These are phyloP conservation scores for Amborella trichopoda DNA, from an alignment of 164 flowering plant genomes.

Conservation along the genomic window DNA sequence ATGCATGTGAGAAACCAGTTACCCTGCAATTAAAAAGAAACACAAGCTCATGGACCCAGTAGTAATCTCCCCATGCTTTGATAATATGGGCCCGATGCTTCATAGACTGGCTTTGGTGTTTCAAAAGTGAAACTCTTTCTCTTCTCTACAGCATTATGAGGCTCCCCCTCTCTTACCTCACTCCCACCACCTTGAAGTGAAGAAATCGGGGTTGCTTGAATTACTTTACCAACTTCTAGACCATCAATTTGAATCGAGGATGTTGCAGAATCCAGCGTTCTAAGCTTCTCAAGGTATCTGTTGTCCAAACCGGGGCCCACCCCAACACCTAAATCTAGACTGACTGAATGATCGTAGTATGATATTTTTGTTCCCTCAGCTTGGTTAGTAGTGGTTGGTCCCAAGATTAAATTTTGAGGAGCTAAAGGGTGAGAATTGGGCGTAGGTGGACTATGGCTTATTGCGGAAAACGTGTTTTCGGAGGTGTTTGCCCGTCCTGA, in stretches of 20 bases:
- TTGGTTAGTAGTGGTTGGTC: conserved; percentile 7
- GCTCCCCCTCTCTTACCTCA: conserved; percentile 26
- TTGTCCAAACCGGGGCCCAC: conserved; percentile 36
- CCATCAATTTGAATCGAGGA: background rate
- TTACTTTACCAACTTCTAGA: conserved; percentile 13
- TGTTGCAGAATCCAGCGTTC: conserved; percentile 1
- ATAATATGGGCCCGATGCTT: conserved; percentile 38
- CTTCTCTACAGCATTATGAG: conserved; percentile 38
- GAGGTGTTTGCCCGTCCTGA: conserved; percentile 47
- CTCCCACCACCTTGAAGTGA: conserved; percentile 27
- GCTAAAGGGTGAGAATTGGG: conserved; percentile 2
- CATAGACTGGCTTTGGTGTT: conserved; percentile 31
- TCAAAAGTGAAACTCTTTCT: conserved; percentile 28
- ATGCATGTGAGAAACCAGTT: too few relatives aligned
- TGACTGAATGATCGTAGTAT: conserved; percentile 30
- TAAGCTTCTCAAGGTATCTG: conserved; percentile 23
- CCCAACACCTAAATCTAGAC: conserved; percentile 90
- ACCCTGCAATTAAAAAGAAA: too few relatives aligned
- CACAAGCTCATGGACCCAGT: conserved; percentile 44
- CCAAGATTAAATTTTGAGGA: conserved; percentile 18
- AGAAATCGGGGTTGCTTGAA: conserved; percentile 22
- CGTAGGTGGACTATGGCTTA: background rate
- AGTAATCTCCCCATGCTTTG: conserved; percentile 48
- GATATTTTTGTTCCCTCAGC: background rate
- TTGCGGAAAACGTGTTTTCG: conserved; percentile 31